These are phyloP conservation scores for Silene latifolia DNA, from an alignment of 148 eudicot genomes.

Conservation along the genomic window DNA sequence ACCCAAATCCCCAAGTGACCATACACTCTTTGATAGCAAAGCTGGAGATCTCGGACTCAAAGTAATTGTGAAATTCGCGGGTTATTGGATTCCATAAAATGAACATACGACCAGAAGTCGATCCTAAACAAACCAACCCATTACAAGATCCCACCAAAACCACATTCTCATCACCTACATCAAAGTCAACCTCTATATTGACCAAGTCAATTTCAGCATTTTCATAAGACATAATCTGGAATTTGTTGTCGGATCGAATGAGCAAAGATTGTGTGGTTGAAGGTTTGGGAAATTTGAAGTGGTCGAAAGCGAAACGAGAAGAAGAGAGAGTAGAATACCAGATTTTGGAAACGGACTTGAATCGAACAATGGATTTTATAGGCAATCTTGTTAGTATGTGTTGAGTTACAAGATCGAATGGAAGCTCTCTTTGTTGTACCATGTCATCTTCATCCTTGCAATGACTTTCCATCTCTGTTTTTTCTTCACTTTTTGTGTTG, in stretches of 20 bases:
- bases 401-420: no score
- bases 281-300: conserved; percentile 6
- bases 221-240: not conserved
- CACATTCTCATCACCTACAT: not conserved
- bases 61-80: not conserved
- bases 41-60: not conserved
- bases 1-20: conserved; percentile 1
- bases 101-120: not conserved
- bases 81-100: conserved; percentile 9
- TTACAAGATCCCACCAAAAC: not conserved
- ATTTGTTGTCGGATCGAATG: not conserved
- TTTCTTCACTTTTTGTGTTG: no score
- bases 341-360: not conserved
- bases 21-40: not conserved
- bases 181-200: no score
- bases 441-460: not conserved
- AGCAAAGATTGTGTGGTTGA: not conserved
- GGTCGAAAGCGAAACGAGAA: conserved; percentile 1
- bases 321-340: conserved; percentile 15
- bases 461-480: not conserved
- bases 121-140: conserved; percentile 12
- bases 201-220: not conserved
- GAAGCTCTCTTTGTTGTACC: no score
- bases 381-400: conserved; percentile 13
- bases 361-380: conserved; percentile 5